Percentiles rank a stretch among this genome's conserved stretches.
These are phyloP conservation scores for Aspergillus novofumigatus DNA, from an alignment of 2,329 filamentous ascomycete genomes.

Conservation along the genomic window DNA sequence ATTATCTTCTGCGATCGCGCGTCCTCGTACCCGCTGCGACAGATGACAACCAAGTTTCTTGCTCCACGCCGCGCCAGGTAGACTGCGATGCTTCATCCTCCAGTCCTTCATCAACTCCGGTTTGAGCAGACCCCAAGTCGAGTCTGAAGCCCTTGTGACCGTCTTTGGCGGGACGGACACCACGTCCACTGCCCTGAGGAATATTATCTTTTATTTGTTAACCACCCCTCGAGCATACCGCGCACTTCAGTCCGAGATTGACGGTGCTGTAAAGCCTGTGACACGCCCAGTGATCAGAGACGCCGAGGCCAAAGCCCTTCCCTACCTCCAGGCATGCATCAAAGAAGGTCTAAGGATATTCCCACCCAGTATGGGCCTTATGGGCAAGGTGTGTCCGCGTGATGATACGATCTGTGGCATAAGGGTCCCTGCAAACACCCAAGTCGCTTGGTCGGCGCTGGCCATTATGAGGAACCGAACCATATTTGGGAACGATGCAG, in stretches of 20 bases:
- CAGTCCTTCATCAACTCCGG: not conserved
- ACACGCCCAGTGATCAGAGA: not conserved
- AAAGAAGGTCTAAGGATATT: not conserved
- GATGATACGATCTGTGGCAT: not conserved
- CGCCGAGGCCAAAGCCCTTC: not conserved
- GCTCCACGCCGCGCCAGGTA: slow-evolving; percentile 7
- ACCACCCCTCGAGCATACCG: not conserved
- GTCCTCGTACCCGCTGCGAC: slow-evolving; percentile 7
- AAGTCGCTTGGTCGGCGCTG: not conserved
- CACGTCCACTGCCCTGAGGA: not conserved
- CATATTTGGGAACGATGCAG: not conserved
- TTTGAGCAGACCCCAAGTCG: not conserved
- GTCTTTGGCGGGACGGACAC: not conserved
- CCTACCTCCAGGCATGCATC: not conserved
- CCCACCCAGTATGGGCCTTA: not conserved
- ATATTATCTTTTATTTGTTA: not conserved
- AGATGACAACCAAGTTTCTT: slow-evolving; percentile 4
- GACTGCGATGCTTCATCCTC: slow-evolving; percentile 4
- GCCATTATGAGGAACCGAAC: not conserved
- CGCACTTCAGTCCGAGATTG: not conserved
- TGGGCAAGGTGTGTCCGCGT: not conserved
- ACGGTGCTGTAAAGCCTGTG: not conserved
- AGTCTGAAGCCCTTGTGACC: not conserved
- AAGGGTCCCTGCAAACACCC: not conserved
- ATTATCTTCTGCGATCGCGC: slow-evolving; percentile 3